These are phyloP conservation scores for Articulospora tetracladia DNA, from an alignment of 495 filamentous ascomycete species.

Conservation along the genomic window DNA sequence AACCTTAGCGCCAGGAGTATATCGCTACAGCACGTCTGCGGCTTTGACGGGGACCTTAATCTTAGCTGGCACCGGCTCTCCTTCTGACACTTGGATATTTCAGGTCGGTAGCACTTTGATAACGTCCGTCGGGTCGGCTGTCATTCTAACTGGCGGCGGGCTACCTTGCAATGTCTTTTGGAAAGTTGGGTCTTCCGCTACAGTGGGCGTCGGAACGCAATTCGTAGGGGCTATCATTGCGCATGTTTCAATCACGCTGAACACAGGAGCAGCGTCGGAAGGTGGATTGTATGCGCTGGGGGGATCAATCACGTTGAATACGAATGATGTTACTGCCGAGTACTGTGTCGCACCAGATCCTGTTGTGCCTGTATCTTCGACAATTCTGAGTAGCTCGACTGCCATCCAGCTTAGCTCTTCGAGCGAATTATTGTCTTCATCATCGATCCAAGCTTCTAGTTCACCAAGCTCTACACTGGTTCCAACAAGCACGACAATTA, in stretches of 20 bases:
- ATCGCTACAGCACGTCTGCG: constrained; percentile 1
- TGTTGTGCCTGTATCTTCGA: no score
- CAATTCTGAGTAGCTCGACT: no score
- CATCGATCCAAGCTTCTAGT: not conserved
- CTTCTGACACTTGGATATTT: constrained; percentile 3
- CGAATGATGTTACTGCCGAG: not conserved
- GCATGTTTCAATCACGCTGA: not conserved
- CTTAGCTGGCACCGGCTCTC: constrained; percentile 7
- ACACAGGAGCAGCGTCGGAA: not conserved
- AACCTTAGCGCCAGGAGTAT: constrained; percentile 6
- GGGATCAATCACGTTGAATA: not conserved
- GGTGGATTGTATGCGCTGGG: not conserved
- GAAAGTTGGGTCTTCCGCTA: constrained; percentile 7
- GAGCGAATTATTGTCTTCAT: no score
- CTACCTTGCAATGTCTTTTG: constrained; percentile 10
- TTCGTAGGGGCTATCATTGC: not conserved
- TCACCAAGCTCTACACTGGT: not conserved
- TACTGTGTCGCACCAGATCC: no score
- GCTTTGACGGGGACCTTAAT: constrained; percentile 3
- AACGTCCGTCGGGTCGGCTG: not conserved
- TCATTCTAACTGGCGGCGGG: constrained; percentile 9
- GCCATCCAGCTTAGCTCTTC: no score
- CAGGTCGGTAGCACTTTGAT: not conserved
- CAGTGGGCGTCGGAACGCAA: not conserved
- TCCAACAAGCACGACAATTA: no score